These are phyloP conservation scores for Metarhizium anisopliae DNA, from an alignment of 2,329 filamentous ascomycete genomes.

Conservation along the genomic window DNA sequence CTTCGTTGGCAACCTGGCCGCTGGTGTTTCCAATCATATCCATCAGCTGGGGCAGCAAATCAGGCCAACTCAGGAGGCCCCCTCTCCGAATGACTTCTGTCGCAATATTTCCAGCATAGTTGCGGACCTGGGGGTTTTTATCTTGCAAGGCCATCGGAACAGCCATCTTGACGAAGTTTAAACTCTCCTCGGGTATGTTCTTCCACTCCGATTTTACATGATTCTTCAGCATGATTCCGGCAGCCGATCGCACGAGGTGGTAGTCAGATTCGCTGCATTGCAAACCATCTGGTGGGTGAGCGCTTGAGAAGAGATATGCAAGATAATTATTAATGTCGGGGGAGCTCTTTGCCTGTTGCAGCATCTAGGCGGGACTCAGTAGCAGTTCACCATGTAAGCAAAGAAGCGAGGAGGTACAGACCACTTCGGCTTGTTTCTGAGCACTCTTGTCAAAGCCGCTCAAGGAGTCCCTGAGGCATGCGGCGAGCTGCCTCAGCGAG, in stretches of 20 bases:
- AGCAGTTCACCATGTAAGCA: not conserved
- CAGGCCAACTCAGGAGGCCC: slow-evolving; percentile 83
- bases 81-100: slow-evolving; percentile 82
- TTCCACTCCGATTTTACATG: slow-evolving; percentile 72
- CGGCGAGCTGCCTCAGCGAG: slow-evolving; percentile 80
- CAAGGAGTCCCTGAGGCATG: slow-evolving; percentile 85
- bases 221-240: slow-evolving; percentile 93
- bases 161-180: slow-evolving; percentile 70
- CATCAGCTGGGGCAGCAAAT: slow-evolving; percentile 76
- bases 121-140: slow-evolving; percentile 71
- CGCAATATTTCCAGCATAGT: slow-evolving; percentile 84
- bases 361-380: slow-evolving; percentile 55
- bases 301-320: slow-evolving; percentile 75
- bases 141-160: slow-evolving; percentile 77
- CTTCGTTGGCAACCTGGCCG: slow-evolving; percentile 58
- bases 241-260: slow-evolving; percentile 73
- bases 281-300: slow-evolving; percentile 52
- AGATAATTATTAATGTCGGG: slow-evolving; percentile 98
- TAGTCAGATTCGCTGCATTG: slow-evolving; percentile 52
- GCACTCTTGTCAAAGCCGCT: slow-evolving; percentile 70
- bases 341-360: slow-evolving; percentile 75
- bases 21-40: slow-evolving; percentile 65
- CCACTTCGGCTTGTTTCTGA: slow-evolving; percentile 83
- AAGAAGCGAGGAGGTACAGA: slow-evolving; percentile 34
- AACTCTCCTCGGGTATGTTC: slow-evolving; percentile 62